Evolutionary conservation across 768 basidiomycete species (phyloP).

Genomic region (Collybia sordida): DNA sequence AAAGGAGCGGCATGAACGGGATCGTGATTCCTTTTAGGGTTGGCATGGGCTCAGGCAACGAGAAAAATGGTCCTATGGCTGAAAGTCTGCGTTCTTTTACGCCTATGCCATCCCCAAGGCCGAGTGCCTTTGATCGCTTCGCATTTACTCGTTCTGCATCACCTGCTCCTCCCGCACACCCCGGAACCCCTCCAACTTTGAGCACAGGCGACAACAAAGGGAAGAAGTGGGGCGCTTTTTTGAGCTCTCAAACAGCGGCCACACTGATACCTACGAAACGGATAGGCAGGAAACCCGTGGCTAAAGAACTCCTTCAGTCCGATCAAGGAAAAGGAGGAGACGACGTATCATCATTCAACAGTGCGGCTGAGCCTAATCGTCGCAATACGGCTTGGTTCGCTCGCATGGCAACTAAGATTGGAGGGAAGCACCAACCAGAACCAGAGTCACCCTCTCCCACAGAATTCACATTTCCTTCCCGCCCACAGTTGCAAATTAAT

Average conservation of each 20-base stretch:
- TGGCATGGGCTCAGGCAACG: conserved; percentile 9
- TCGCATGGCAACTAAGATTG: conserved; percentile 21
- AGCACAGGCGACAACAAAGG: conserved; percentile 38
- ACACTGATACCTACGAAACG: conserved; percentile 34
- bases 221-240: conserved; percentile 15
- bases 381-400: conserved; percentile 25
- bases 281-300: conserved; percentile 40
- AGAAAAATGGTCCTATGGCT: conserved; percentile 17
- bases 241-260: conserved; percentile 7
- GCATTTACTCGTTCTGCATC: conserved; percentile 22
- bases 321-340: conserved; percentile 23
- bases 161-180: conserved; percentile 14
- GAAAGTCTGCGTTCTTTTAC: conserved; percentile 45
- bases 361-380: conserved; percentile 10
- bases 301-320: conserved; percentile 27
- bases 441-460: conserved; percentile 3
- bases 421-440: conserved; percentile 17
- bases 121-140: conserved; percentile 33
- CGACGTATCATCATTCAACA: conserved; percentile 12
- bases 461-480: conserved; percentile 16
- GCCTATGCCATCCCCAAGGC: conserved; percentile 45
- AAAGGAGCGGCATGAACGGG: conserved; percentile 47
- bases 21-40: conserved; percentile 36
- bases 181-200: conserved; percentile 28
- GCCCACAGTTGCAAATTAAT: conserved; percentile 42